phyloP scores from a whole-genome alignment of 257 asterid genomes.

The Ballota nigra region DNA sequence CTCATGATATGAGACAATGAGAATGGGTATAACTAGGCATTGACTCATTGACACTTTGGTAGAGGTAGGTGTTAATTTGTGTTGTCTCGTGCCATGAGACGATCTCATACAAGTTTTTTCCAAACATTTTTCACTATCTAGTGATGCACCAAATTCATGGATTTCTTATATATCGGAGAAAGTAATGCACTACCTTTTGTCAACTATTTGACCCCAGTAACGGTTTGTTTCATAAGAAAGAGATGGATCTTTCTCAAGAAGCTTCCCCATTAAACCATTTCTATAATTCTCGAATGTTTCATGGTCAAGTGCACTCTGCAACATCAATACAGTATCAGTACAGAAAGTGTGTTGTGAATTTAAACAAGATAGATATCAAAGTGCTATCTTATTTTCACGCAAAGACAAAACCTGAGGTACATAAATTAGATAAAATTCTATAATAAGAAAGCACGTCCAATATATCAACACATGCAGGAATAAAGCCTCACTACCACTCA shows the following conservation, averaged over 20 bases:
- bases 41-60: too few relatives aligned
- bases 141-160: too few relatives aligned
- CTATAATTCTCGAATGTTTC: slow-evolving; percentile 79
- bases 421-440: background rate
- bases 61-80: too few relatives aligned
- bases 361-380: background rate
- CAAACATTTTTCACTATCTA: too few relatives aligned
- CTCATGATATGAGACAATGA: too few relatives aligned
- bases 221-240: slow-evolving; percentile 81
- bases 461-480: background rate
- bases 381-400: background rate
- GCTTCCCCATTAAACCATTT: slow-evolving; percentile 75
- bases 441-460: background rate
- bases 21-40: too few relatives aligned
- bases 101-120: too few relatives aligned
- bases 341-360: slow-evolving; percentile 7
- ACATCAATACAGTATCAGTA: slow-evolving; percentile 16
- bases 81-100: too few relatives aligned
- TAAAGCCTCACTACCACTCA: too few relatives aligned
- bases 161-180: background rate
- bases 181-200: slow-evolving; percentile 61
- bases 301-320: slow-evolving; percentile 68
- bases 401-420: background rate
- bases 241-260: slow-evolving; percentile 96
- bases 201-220: slow-evolving; percentile 86